Evolutionary conservation across 345 rosid genomes (phyloP).

Genomic region (Eucalyptus melliodora): DNA sequence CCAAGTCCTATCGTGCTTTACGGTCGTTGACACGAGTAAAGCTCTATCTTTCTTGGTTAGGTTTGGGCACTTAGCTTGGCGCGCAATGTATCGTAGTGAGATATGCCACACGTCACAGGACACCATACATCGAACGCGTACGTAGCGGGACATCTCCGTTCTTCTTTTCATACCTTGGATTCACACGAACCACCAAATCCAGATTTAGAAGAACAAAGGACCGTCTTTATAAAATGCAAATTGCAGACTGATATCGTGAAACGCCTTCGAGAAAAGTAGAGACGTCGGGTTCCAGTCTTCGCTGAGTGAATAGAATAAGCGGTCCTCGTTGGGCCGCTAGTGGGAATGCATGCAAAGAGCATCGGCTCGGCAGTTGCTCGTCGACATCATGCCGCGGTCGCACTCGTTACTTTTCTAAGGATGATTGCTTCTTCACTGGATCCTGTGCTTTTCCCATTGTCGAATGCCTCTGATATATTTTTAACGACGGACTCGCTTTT

Average conservation of each 20-base stretch:
- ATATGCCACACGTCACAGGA: neutral
- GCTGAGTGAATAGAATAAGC: neutral
- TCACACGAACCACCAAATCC: neutral
- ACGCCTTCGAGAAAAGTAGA: neutral
- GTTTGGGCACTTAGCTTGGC: neutral
- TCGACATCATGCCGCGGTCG: neutral
- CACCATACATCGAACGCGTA: neutral
- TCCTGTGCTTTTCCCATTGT: neutral
- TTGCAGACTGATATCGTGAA: neutral
- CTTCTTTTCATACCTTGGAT: neutral
- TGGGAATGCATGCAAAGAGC: neutral
- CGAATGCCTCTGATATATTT: neutral
- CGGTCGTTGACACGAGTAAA: neutral
- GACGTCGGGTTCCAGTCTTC: neutral
- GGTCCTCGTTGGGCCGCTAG: neutral
- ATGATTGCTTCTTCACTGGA: neutral
- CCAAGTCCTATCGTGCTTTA: neutral
- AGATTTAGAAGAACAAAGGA: neutral
- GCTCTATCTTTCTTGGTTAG: neutral
- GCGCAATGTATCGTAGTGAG: neutral
- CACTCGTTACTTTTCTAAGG: neutral
- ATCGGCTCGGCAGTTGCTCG: neutral
- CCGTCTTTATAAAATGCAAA: neutral
- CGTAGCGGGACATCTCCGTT: neutral
- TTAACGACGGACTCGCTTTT: neutral